A percentile compares a stretch with the other conserved stretches of the same genome.
Evolutionary conservation across 1,139 yeast genomes (phyloP).

Genomic region (Scheffersomyces quercinus): DNA sequence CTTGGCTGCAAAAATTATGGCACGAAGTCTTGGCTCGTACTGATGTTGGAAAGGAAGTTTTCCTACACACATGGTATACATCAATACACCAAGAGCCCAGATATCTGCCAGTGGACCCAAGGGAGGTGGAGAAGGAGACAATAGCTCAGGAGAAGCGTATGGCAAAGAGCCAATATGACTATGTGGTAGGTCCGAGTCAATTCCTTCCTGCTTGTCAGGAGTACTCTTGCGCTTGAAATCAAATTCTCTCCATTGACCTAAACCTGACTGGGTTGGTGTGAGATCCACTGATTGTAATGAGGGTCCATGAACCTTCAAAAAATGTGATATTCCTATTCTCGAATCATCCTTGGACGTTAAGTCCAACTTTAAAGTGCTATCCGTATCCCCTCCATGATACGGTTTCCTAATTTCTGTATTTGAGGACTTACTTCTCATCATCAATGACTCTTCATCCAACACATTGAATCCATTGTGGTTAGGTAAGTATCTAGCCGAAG

Average conservation of each 20-base stretch:
- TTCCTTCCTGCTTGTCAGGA: slow-evolving; percentile 10
- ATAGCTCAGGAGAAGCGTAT: slow-evolving; percentile 86
- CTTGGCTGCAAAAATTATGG: slow-evolving; percentile 69
- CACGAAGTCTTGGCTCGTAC: slow-evolving; percentile 75
- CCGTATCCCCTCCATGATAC: slow-evolving; percentile 33
- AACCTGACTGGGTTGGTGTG: slow-evolving; percentile 28
- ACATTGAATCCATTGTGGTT: slow-evolving; percentile 1
- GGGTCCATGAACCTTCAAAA: slow-evolving; percentile 34
- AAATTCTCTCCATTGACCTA: slow-evolving; percentile 1
- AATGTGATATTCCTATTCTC: slow-evolving; percentile 32
- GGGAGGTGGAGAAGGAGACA: slow-evolving; percentile 66
- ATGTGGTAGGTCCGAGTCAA: slow-evolving; percentile 54
- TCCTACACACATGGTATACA: slow-evolving; percentile 73
- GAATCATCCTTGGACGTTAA: slow-evolving; percentile 27
- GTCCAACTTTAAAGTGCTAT: slow-evolving; percentile 21
- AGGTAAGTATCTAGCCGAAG: slow-evolving; percentile 14
- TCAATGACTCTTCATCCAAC: slow-evolving; percentile 15
- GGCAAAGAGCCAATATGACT: slow-evolving; percentile 86
- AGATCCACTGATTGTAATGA: slow-evolving; percentile 36
- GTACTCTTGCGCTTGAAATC: slow-evolving; percentile 15
- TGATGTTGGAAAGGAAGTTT: slow-evolving; percentile 80
- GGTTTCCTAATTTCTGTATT: slow-evolving; percentile 38
- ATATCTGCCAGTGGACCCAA: slow-evolving; percentile 76
- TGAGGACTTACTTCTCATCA: slow-evolving; percentile 50
- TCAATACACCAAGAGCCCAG: slow-evolving; percentile 87